A percentile compares a stretch with the other conserved stretches of the same genome.
Evolutionary conservation across 352 stramenopile genomes (phyloP).

Genomic region (Phytopythium sindhum): DNA sequence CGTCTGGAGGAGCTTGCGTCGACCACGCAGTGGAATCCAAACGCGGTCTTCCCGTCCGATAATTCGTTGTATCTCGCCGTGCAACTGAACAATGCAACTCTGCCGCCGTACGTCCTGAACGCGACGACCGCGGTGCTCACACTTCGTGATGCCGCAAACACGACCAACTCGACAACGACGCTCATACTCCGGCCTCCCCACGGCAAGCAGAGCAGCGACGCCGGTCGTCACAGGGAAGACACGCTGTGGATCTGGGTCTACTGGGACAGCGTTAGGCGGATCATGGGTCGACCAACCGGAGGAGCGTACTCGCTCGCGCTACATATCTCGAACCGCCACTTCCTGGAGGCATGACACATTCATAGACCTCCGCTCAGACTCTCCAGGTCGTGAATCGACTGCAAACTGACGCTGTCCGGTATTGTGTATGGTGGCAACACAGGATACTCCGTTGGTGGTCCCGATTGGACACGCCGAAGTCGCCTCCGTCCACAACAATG

Average conservation of each 20-base stretch:
- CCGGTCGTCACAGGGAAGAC: background rate
- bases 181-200: background rate
- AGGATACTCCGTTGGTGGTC: background rate
- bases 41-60: background rate
- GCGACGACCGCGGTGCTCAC: conserved; percentile 1
- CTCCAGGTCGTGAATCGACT: background rate
- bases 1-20: background rate
- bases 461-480: background rate
- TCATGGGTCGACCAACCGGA: background rate
- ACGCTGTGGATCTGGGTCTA: background rate
- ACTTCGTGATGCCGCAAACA: background rate
- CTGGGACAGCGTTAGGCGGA: background rate
- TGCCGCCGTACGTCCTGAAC: no score
- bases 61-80: background rate
- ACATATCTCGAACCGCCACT: background rate
- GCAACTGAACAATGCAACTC: background rate
- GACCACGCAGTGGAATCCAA: background rate
- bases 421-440: background rate
- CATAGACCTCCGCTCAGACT: background rate
- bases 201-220: background rate
- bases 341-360: background rate
- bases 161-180: background rate
- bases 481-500: background rate
- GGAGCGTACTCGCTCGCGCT: background rate
- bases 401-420: background rate